Evolutionary conservation across 768 basidiomycete species (phyloP).

Genomic region (Tephrocybe sp.): DNA sequence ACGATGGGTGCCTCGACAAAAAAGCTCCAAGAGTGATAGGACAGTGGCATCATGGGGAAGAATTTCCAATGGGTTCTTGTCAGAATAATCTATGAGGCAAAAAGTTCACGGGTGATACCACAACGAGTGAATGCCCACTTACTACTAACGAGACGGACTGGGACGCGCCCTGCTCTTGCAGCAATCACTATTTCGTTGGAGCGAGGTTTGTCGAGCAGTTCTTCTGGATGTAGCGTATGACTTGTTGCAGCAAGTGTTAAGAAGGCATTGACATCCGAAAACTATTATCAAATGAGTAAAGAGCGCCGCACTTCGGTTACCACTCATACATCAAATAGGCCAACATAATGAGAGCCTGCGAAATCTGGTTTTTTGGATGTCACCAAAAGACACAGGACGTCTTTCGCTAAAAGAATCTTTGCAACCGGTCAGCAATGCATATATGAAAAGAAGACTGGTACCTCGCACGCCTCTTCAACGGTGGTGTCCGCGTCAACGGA

Average conservation of each 20-base stretch:
- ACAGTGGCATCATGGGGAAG: conserved; percentile 64
- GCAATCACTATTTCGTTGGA: conserved; percentile 71
- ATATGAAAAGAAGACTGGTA: conserved; percentile 30
- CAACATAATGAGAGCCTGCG: conserved; percentile 37
- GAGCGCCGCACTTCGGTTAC: background rate
- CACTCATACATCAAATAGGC: conserved; percentile 72
- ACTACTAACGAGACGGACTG: conserved; percentile 81
- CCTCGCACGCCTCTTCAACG: conserved; percentile 85
- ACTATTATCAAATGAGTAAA: conserved; percentile 39
- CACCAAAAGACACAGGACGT: conserved; percentile 66
- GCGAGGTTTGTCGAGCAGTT: conserved; percentile 57
- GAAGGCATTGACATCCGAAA: conserved; percentile 87
- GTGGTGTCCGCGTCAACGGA: conserved; percentile 67
- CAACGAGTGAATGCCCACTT: conserved; percentile 25
- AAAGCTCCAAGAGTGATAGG: conserved; percentile 61
- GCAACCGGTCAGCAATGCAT: background rate
- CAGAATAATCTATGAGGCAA: conserved; percentile 63
- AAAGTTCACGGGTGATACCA: conserved; percentile 2
- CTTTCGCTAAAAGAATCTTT: conserved; percentile 63
- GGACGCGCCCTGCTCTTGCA: conserved; percentile 71
- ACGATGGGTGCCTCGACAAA: conserved; percentile 73
- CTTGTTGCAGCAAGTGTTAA: conserved; percentile 79
- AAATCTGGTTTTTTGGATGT: conserved; percentile 29
- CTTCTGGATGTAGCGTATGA: conserved; percentile 65
- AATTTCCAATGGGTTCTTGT: conserved; percentile 76